A percentile compares a stretch with the other conserved stretches of the same genome.
These are phyloP conservation scores for Circinella umbellata DNA, from an alignment of 371 early-diverging fungal genomes.

Conservation along the genomic window DNA sequence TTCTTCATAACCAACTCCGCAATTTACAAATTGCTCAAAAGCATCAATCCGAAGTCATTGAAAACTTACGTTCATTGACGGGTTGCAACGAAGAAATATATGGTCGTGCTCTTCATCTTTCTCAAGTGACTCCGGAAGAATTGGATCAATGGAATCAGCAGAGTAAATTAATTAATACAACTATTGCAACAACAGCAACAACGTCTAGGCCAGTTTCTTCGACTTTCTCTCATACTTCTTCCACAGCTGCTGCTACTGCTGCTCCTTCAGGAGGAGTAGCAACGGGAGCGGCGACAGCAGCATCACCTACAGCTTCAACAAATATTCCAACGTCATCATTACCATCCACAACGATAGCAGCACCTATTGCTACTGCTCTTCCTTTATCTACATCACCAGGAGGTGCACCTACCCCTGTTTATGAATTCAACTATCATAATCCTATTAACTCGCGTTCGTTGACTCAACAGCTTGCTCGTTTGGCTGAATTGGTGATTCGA, in stretches of 20 bases:
- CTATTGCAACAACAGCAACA: not conserved
- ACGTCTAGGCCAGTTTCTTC: not conserved
- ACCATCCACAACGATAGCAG: too few species aligned
- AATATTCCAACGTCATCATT: too few species aligned
- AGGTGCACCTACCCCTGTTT: not conserved
- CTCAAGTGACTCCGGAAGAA: constrained; percentile 30
- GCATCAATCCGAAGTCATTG: constrained; percentile 48
- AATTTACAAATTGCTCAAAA: constrained; percentile 43
- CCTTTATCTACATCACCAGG: not conserved
- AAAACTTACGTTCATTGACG: constrained; percentile 40
- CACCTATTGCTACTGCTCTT: too few species aligned
- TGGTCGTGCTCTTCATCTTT: constrained; percentile 40
- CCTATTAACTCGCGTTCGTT: constrained; percentile 38
- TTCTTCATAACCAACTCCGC: constrained; percentile 44
- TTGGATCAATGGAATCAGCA: constrained; percentile 22
- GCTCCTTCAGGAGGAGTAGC: not conserved
- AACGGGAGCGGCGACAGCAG: not conserved
- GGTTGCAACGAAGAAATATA: constrained; percentile 41
- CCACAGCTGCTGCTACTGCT: not conserved
- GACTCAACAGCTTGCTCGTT: constrained; percentile 39
- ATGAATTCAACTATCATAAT: not conserved
- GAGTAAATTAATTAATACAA: not conserved
- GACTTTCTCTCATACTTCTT: not conserved
- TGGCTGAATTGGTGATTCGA: constrained; percentile 41
- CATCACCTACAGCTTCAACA: not conserved